Conservation (phyloP, 75 land plant genomes). For the Adiantum capillusveneris region DNA sequence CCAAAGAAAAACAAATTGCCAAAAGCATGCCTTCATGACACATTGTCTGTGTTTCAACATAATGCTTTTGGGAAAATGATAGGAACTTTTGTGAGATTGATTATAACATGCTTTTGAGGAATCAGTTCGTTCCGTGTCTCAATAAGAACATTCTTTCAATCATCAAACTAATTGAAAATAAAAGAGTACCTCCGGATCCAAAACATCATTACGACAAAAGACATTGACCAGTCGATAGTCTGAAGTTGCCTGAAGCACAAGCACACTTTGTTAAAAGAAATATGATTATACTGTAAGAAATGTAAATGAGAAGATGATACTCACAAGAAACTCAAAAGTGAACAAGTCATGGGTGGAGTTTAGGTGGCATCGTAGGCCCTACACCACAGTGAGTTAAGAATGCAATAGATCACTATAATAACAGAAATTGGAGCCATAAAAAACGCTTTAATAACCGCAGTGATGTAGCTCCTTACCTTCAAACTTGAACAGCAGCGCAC, state of each 20-base stretch:
- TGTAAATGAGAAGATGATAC: not conserved
- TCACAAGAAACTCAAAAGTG: constrained; percentile 73
- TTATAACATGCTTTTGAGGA: too few relatives aligned
- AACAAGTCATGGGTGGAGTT: constrained; percentile 66
- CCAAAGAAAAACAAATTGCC: too few relatives aligned
- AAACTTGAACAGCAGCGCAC: constrained; percentile 64
- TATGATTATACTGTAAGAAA: not conserved
- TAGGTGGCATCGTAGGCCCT: constrained; percentile 53
- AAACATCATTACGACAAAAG: constrained; percentile 24
- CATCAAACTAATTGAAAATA: not conserved
- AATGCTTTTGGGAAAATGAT: not conserved
- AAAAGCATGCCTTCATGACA: too few relatives aligned
- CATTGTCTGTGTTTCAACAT: too few relatives aligned
- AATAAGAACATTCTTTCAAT: too few relatives aligned
- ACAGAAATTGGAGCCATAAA: too few relatives aligned
- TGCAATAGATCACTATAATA: too few relatives aligned
- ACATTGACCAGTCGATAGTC: constrained; percentile 23
- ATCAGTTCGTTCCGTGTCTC: too few relatives aligned
- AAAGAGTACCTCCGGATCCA: constrained; percentile 23
- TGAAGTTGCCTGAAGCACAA: constrained; percentile 12
- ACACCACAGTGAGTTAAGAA: constrained; percentile 25
- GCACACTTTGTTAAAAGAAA: not conserved
- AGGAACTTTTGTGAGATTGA: too few relatives aligned
- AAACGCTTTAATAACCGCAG: too few relatives aligned
- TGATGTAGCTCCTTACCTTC: too few relatives aligned